Evolutionary conservation across 2,329 filamentous ascomycete genomes (phyloP).

Genomic region (Exophiala alcalophila): DNA sequence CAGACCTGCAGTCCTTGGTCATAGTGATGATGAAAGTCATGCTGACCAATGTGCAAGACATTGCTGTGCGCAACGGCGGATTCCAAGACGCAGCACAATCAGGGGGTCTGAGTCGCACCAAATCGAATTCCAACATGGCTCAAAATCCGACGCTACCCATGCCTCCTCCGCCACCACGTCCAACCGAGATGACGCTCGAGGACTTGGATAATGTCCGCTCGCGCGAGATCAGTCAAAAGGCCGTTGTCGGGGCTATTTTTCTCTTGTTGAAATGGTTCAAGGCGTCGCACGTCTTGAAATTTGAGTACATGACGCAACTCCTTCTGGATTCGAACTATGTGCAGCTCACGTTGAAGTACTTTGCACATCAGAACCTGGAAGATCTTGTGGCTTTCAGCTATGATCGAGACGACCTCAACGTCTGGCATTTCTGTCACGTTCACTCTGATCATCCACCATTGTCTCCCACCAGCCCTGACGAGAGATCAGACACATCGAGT

Average conservation of each 20-base stretch:
- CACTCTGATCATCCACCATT: conserved; percentile 60
- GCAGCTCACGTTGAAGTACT: conserved; percentile 85
- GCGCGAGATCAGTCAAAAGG: conserved; percentile 86
- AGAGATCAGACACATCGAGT: conserved; percentile 32
- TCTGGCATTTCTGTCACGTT: conserved; percentile 84
- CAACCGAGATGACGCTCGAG: conserved; percentile 52
- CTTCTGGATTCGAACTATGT: conserved; percentile 94
- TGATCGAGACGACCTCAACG: conserved; percentile 81
- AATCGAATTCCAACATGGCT: conserved; percentile 29
- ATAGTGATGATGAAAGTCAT: conserved; percentile 91
- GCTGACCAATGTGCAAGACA: conserved; percentile 80
- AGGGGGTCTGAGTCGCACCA: conserved; percentile 39
- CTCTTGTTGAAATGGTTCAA: conserved; percentile 96
- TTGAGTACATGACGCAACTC: conserved; percentile 91
- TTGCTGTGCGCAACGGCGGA: conserved; percentile 54
- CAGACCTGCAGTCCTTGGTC: conserved; percentile 85
- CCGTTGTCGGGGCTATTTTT: conserved; percentile 82
- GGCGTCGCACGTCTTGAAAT: conserved; percentile 88
- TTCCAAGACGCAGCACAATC: conserved; percentile 50
- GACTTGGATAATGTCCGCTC: conserved; percentile 78
- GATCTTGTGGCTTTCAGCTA: conserved; percentile 81
- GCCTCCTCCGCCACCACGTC: conserved; percentile 28
- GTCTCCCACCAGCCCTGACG: conserved; percentile 33
- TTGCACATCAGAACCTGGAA: conserved; percentile 91
- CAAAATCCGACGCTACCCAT: conserved; percentile 27